Base-by-base conservation (phyloP, 2,329 filamentous ascomycete genomes). In the Clonostachys solani region DNA sequence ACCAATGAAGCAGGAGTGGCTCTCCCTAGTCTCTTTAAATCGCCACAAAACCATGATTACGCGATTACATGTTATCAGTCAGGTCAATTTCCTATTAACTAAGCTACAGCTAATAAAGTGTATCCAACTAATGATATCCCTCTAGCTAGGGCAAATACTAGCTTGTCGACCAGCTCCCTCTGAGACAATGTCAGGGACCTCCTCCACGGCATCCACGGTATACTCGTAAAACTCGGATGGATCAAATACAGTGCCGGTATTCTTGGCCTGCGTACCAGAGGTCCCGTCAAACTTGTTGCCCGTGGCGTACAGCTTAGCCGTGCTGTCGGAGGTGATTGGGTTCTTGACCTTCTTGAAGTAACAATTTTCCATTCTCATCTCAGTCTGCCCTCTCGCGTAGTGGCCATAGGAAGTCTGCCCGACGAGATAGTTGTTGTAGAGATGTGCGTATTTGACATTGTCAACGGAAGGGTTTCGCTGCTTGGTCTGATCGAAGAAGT, bases 351-450 rank as follows among this genome's bases (percentile, higher is more conserved):
- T 45, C 16, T 56, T 50, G 23, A 59, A 59, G 50, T 52, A 57
- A 47, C 52, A 52, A 49, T 59, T 58, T 50, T 59, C 57, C n/a
- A 59, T 50, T 34, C 52, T 51, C 48, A 53, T 53, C 44, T 55
- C 49, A 8, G 56, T 58, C 34, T 40, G 47, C 12, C 56, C 57
- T 9, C 56, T 54, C 12, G 54, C 50, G 44, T 58, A 58, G 53
- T 58, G 55, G 9, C 57, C 56, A 44, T 58, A 57, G 3, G 52
- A 55, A 10, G 51, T 56, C 40, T 51, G 46, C 6, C 54, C 54
- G 46, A 53, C 44, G 16, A 58, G 50, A 43, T 57, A 56, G 48
- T 59, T 59, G 48, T 59, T 59, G 55, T 59, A 59, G n/a, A 59
- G 43, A 42, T 59, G 57, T 18, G 52, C 55, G 45, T 56, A 44